phyloP scores from a whole-genome alignment of 1,284 basidiomycete genomes.

The Ustanciosporium gigantosporum region DNA sequence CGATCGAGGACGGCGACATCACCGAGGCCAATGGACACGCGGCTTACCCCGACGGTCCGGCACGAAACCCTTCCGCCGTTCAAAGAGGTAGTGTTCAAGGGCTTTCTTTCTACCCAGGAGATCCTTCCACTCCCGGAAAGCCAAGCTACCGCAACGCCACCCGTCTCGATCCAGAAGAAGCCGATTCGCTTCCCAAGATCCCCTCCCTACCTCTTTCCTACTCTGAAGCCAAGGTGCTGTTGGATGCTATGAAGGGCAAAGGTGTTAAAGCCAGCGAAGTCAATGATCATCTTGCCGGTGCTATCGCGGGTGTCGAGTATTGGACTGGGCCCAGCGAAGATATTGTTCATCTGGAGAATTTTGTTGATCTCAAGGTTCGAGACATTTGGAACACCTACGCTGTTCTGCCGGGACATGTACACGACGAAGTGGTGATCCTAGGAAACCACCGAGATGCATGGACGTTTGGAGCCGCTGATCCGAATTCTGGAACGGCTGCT shows the following conservation, averaged over 20 bases:
- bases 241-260: constrained; percentile 62
- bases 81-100: constrained; percentile 82
- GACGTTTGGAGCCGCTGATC: constrained; percentile 72
- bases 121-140: constrained; percentile 81
- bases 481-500: constrained; percentile 83
- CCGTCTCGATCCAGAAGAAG: constrained; percentile 66
- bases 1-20: constrained; percentile 81
- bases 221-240: constrained; percentile 64
- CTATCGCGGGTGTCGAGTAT: constrained; percentile 64
- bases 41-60: constrained; percentile 79
- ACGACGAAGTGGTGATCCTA: constrained; percentile 77
- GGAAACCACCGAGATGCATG: constrained; percentile 65
- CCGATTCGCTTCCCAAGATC: constrained; percentile 75
- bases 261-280: constrained; percentile 67
- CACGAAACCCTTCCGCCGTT: constrained; percentile 72
- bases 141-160: constrained; percentile 84
- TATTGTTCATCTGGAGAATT: constrained; percentile 38
- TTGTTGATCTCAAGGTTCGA: constrained; percentile 39
- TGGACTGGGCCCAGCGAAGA: constrained; percentile 63
- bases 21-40: constrained; percentile 70
- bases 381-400: constrained; percentile 78
- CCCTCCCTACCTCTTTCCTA: constrained; percentile 72
- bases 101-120: constrained; percentile 76
- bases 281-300: constrained; percentile 65
- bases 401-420: constrained; percentile 82